Evolutionary conservation across 1,284 basidiomycete genomes (phyloP).

Genomic region (Ganoderma sp.): DNA sequence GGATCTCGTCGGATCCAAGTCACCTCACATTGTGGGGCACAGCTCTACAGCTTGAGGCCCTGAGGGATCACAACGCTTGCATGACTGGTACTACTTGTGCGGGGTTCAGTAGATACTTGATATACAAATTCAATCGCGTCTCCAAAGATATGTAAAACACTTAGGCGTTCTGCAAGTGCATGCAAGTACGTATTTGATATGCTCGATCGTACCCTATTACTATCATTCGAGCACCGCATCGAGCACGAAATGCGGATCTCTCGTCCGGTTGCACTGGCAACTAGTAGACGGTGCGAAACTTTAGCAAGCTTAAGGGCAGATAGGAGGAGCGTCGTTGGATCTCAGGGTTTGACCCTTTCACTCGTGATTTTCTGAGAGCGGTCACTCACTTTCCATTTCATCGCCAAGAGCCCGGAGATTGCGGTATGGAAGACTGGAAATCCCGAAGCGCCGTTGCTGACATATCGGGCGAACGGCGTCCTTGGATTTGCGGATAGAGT

Average conservation of each 20-base stretch:
- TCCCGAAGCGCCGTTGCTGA: neutral
- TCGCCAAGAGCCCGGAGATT: neutral
- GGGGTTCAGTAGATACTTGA: too few species aligned
- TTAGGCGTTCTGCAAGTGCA: too few species aligned
- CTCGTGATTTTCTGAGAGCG: constrained; percentile 1
- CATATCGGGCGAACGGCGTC: neutral
- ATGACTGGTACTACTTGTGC: too few species aligned
- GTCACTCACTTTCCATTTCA: neutral
- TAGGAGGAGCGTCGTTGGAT: neutral
- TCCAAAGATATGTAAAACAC: too few species aligned
- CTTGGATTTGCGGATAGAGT: neutral
- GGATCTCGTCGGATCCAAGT: too few species aligned
- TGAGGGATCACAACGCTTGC: too few species aligned
- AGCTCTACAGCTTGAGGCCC: too few species aligned
- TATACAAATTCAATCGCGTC: neutral
- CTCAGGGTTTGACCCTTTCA: neutral
- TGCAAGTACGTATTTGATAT: neutral
- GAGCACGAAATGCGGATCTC: neutral
- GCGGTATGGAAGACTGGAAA: neutral
- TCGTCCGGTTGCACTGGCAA: constrained; percentile 4
- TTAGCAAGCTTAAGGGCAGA: neutral
- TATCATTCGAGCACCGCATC: neutral
- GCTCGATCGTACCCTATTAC: neutral
- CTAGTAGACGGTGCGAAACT: neutral
- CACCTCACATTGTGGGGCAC: too few species aligned